These are phyloP conservation scores for Xylariaceae sp. DNA, from an alignment of 2,329 filamentous ascomycete genomes.

Conservation along the genomic window DNA sequence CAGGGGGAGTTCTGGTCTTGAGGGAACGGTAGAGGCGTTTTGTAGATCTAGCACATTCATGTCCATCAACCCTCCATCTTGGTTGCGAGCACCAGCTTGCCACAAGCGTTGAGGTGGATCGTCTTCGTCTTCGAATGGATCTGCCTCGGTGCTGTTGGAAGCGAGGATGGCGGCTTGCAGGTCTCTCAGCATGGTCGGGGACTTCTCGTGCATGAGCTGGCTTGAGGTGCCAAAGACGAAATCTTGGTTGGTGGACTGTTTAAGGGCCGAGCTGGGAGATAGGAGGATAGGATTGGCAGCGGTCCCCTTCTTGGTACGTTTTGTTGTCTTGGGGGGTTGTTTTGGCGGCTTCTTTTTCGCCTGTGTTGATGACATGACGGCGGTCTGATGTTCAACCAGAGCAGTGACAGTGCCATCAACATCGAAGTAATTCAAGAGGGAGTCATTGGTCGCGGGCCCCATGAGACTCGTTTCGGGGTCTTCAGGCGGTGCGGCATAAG, in stretches of 20 bases:
- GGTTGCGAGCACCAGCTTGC: constrained; percentile 65
- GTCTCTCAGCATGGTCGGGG: constrained; percentile 60
- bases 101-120: constrained; percentile 51
- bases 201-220: constrained; percentile 71
- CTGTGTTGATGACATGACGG: constrained; percentile 30
- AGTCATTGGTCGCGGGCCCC: constrained; percentile 28
- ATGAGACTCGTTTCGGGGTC: constrained; percentile 27
- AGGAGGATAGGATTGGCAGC: constrained; percentile 52
- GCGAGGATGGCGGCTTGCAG: constrained; percentile 58
- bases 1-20: neutral
- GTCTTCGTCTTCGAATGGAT: constrained; percentile 38
- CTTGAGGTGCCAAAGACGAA: constrained; percentile 85
- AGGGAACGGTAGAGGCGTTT: neutral
- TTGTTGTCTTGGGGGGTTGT: constrained; percentile 22
- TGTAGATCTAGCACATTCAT: constrained; percentile 58
- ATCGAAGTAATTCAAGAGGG: constrained; percentile 46
- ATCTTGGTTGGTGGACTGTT: constrained; percentile 64
- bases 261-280: constrained; percentile 65
- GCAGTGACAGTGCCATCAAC: constrained; percentile 32
- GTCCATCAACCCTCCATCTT: constrained; percentile 60
- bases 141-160: constrained; percentile 46
- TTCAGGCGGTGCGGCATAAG: constrained; percentile 49
- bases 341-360: constrained; percentile 37
- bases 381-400: constrained; percentile 31
- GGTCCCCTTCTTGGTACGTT: constrained; percentile 37